phyloP scores from a whole-genome alignment of 164 flowering plant species.

The Stephania cephalantha region DNA sequence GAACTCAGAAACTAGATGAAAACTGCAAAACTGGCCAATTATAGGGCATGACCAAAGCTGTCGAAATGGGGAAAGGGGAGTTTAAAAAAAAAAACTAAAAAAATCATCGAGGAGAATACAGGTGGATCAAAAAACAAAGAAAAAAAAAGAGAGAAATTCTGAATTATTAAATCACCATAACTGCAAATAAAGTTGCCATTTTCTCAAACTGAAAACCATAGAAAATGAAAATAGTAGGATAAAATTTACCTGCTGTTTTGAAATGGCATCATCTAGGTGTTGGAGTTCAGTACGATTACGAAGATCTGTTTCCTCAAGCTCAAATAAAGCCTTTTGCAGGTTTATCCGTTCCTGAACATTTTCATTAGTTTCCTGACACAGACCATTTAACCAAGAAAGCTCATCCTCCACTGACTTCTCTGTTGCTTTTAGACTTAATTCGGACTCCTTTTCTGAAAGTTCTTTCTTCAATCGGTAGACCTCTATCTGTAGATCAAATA shows the following conservation, averaged over 20 bases:
- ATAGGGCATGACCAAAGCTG: neutral
- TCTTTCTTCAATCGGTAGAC: constrained; percentile 65
- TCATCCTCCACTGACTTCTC: constrained; percentile 75
- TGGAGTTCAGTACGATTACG: constrained; percentile 74
- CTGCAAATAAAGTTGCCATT: neutral
- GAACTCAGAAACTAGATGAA: neutral
- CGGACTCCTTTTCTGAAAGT: constrained; percentile 75
- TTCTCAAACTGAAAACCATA: neutral
- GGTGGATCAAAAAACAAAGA: too few relatives aligned
- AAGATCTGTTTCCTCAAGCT: constrained; percentile 80
- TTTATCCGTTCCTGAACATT: constrained; percentile 92
- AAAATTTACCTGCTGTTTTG: constrained; percentile 56
- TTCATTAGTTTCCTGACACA: constrained; percentile 81
- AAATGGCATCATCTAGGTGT: constrained; percentile 80
- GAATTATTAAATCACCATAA: neutral
- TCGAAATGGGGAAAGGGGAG: neutral
- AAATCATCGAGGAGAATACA: neutral
- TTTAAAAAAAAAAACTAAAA: neutral
- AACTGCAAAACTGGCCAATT: neutral
- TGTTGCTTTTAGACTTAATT: constrained; percentile 55
- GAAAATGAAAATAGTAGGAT: neutral
- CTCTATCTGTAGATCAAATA: constrained; percentile 47
- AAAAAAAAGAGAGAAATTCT: neutral
- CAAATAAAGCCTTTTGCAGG: constrained; percentile 81
- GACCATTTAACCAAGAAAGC: constrained; percentile 62